phyloP scores from a whole-genome alignment of 2,329 filamentous ascomycete genomes.

The Apiospora hydei region DNA sequence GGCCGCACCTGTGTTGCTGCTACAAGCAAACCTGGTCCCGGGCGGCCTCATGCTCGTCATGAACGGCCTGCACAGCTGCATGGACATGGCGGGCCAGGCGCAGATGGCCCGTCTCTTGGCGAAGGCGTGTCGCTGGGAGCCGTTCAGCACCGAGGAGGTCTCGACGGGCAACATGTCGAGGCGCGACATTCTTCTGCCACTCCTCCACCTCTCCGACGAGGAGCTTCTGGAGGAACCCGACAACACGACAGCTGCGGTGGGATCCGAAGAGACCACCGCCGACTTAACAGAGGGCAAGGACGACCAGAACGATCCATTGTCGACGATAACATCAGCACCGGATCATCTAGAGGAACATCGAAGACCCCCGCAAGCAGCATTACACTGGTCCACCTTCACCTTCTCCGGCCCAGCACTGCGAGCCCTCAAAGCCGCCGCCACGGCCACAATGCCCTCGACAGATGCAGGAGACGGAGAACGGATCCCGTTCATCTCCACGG shows the following conservation, averaged over 20 bases:
- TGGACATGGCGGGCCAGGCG: slow-evolving; percentile 60
- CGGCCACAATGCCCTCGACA: slow-evolving; percentile 37
- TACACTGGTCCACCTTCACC: slow-evolving; percentile 52
- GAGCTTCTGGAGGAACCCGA: slow-evolving; percentile 30
- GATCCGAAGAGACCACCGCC: background rate
- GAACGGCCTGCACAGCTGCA: slow-evolving; percentile 54
- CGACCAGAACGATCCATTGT: background rate
- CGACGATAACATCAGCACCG: slow-evolving; percentile 26
- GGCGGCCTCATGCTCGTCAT: slow-evolving; percentile 59
- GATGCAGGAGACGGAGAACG: background rate
- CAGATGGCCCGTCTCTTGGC: slow-evolving; percentile 54
- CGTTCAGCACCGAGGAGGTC: slow-evolving; percentile 54
- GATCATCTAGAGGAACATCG: slow-evolving; percentile 24
- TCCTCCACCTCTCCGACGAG: slow-evolving; percentile 44
- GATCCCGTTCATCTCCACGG: slow-evolving; percentile 55
- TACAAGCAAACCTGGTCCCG: slow-evolving; percentile 57
- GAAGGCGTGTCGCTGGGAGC: slow-evolving; percentile 55
- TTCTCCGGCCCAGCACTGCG: slow-evolving; percentile 48
- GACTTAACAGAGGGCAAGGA: background rate
- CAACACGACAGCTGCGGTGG: background rate
- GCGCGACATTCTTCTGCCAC: slow-evolving; percentile 43
- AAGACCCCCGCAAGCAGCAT: background rate
- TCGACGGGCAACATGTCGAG: slow-evolving; percentile 50
- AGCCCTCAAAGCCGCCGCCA: slow-evolving; percentile 46
- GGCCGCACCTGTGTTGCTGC: slow-evolving; percentile 48